phyloP scores from a whole-genome alignment of 306 rosid species.

The Vigna mungo region DNA sequence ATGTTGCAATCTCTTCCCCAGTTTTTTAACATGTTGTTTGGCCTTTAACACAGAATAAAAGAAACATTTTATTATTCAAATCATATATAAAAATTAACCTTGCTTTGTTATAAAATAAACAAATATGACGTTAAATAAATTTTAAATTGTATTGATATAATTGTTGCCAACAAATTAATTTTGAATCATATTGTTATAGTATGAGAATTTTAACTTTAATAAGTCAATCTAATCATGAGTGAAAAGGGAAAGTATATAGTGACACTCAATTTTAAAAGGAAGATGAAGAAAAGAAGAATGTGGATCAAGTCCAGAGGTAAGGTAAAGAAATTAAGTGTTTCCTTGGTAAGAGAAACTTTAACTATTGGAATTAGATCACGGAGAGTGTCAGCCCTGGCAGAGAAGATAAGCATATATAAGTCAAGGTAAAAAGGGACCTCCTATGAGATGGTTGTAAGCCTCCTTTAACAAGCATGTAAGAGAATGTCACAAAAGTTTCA shows the following conservation, averaged over 20 bases:
- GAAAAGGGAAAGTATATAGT: neutral
- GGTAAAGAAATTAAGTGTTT: conserved; percentile 55
- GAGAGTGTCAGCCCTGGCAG: conserved; percentile 76
- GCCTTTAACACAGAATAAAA: too few species aligned
- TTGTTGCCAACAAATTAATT: neutral
- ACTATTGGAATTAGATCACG: conserved; percentile 74
- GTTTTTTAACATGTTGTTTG: too few species aligned
- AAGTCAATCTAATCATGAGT: conserved; percentile 34
- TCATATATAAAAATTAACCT: too few species aligned
- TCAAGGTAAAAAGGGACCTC: conserved; percentile 91
- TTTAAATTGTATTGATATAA: too few species aligned
- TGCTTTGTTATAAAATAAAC: too few species aligned
- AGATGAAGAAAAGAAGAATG: conserved; percentile 28
- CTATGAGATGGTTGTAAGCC: conserved; percentile 82
- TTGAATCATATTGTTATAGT: too few species aligned
- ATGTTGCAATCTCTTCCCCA: too few species aligned
- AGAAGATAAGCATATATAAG: conserved; percentile 83
- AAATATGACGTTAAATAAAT: too few species aligned
- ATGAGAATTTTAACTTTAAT: neutral
- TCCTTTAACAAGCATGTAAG: conserved; percentile 58
- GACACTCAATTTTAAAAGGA: conserved; percentile 26
- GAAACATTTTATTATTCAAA: too few species aligned
- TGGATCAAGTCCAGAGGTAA: conserved; percentile 36
- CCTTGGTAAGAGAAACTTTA: conserved; percentile 68
- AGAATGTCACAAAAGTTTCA: conserved; percentile 44